These are phyloP conservation scores for Mortierella sp. DNA, from an alignment of 371 early-diverging fungal species.

Conservation along the genomic window DNA sequence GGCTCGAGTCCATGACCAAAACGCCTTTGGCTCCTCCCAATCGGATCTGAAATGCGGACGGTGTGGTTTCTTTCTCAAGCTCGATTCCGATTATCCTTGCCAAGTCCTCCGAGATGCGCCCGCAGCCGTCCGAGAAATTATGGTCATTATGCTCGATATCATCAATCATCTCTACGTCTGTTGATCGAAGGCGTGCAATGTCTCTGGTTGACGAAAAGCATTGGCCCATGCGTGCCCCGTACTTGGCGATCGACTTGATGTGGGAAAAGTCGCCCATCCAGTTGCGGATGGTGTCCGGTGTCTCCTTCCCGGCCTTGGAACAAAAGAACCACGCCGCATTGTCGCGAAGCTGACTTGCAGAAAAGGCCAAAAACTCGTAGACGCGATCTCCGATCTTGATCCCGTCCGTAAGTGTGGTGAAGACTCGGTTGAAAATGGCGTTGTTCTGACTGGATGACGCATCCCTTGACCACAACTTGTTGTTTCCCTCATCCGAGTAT, in stretches of 20 bases:
- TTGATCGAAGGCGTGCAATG: slow-evolving; percentile 52
- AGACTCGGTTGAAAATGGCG: slow-evolving; percentile 66
- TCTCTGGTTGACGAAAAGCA: slow-evolving; percentile 79
- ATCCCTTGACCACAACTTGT: slow-evolving; percentile 57
- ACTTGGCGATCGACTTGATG: slow-evolving; percentile 80
- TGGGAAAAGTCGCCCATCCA: slow-evolving; percentile 84
- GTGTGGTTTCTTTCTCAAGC: slow-evolving; percentile 65
- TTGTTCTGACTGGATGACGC: slow-evolving; percentile 54
- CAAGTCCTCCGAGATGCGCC: slow-evolving; percentile 69
- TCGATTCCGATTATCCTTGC: slow-evolving; percentile 66
- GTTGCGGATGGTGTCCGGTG: slow-evolving; percentile 67
- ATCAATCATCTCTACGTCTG: slow-evolving; percentile 62
- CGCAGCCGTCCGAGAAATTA: slow-evolving; percentile 90
- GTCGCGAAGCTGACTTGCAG: slow-evolving; percentile 75
- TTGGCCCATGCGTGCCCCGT: slow-evolving; percentile 83
- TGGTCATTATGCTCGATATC: slow-evolving; percentile 73
- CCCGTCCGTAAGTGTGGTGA: slow-evolving; percentile 66
- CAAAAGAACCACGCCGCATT: slow-evolving; percentile 85
- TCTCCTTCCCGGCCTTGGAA: slow-evolving; percentile 41
- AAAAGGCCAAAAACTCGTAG: slow-evolving; percentile 82
- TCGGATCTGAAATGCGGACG: slow-evolving; percentile 87
- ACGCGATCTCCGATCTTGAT: slow-evolving; percentile 69
- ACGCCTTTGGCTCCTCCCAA: slow-evolving; percentile 89
- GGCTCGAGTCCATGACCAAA: slow-evolving; percentile 48
- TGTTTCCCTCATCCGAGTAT: slow-evolving; percentile 75